Base-by-base conservation (phyloP, 2,329 filamentous ascomycete species). In the Thermoascus crustaceus region DNA sequence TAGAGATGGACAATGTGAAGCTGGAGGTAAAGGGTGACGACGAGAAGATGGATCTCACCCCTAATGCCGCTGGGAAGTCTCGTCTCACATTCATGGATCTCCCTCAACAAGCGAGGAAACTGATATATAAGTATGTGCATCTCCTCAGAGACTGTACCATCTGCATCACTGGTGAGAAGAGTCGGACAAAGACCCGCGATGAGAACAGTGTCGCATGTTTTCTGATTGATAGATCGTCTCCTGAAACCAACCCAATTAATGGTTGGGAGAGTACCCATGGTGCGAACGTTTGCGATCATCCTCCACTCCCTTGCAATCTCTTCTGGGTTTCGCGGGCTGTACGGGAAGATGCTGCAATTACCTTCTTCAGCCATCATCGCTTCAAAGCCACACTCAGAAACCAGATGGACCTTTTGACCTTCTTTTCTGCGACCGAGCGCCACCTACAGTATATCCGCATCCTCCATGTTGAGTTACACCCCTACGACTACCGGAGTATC, bases 11-110 rank as follows among this genome's bases (percentile, higher is more conserved):
- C 5, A n/a, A n/a, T n/a, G n/a, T 24, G 38, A 71, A 69, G 55
- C 64, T 53, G 29, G 68, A 66, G 48, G 50, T 48, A 32, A 42
- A 46, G 30, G 49, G 60, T 37, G 58, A 51, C 35, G 49, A 51
- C 34, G 41, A 58, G 11, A 45, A 55, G 40, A 42, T 48, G 10
- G 51, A 52, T 30, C 40, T 44, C 21, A 46, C 53, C 35, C 41
- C 36, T 16, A 46, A 38, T 16, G 9, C 22, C 16, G 3, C n/a
- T n/a, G n/a, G n/a, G n/a, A n/a, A n/a, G n/a, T n/a, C n/a, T n/a
- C n/a, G n/a, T n/a, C 21, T 30, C 13, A 45, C 43, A 0, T 44
- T 52, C 21, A 24, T 48, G 6, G 39, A 50, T 19, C 37, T 53
- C n/a, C 50, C 50, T 4, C 23, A 46, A 7, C 13, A 42, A 6